phyloP scores from a whole-genome alignment of 2,329 filamentous ascomycete genomes.

The Cephalotrichum gorgonifer region DNA sequence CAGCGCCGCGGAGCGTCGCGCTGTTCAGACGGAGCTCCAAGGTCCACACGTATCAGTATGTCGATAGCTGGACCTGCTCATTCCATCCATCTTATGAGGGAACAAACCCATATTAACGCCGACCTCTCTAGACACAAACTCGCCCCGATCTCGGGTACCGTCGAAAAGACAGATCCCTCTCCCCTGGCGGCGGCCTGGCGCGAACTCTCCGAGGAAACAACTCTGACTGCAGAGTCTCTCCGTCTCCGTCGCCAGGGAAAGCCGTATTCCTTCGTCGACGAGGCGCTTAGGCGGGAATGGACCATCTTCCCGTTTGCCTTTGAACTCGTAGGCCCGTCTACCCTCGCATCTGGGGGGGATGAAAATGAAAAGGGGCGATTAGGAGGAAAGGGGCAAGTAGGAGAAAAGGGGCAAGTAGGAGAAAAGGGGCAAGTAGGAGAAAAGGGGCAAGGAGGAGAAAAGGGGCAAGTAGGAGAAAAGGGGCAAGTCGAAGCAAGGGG shows the following conservation, averaged over 20 bases:
- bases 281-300: constrained; percentile 45
- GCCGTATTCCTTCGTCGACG: constrained; percentile 45
- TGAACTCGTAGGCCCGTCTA: constrained; percentile 29
- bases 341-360: no score
- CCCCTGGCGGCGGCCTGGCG: constrained; percentile 49
- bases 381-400: constrained; percentile 24
- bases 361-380: no score
- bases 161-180: constrained; percentile 40
- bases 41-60: constrained; percentile 50
- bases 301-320: constrained; percentile 54
- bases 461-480: no score
- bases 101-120: constrained; percentile 4
- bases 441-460: no score
- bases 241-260: constrained; percentile 46
- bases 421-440: no score
- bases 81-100: neutral
- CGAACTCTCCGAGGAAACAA: constrained; percentile 53
- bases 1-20: constrained; percentile 37
- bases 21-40: constrained; percentile 51
- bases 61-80: neutral
- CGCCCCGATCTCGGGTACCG: constrained; percentile 51
- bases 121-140: constrained; percentile 39
- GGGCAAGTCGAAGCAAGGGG: no score
- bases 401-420: no score
- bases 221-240: constrained; percentile 33